These are phyloP conservation scores for Tanacetum coccineum DNA, from an alignment of 129 eudicot genomes.

Conservation along the genomic window DNA sequence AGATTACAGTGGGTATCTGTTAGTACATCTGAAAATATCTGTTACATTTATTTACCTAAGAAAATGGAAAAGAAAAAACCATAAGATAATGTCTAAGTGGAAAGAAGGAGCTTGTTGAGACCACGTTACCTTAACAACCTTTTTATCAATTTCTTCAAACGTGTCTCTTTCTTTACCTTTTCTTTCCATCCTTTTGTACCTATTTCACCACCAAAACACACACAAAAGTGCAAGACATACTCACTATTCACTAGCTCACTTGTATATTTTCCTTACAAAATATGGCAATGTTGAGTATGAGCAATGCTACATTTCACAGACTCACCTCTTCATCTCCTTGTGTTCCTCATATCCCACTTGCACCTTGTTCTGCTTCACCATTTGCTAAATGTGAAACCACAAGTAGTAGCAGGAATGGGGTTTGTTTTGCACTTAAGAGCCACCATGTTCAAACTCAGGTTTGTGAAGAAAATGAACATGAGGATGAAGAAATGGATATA, in stretches of 20 bases:
- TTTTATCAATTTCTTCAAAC: constrained; percentile 24
- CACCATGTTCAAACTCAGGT: constrained; percentile 14
- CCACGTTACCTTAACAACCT: constrained; percentile 40
- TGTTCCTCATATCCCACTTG: constrained; percentile 13
- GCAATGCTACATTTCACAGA: constrained; percentile 27
- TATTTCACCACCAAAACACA: constrained; percentile 9
- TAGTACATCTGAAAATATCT: too few species aligned
- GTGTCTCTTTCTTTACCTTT: constrained; percentile 73
- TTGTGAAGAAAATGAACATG: not conserved
- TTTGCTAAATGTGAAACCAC: constrained; percentile 9
- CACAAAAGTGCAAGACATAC: not conserved
- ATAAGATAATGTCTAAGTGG: constrained; percentile 15
- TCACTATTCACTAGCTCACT: not conserved
- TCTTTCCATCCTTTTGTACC: constrained; percentile 15
- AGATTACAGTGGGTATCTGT: too few species aligned
- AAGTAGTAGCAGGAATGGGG: constrained; percentile 13
- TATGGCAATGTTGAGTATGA: constrained; percentile 51
- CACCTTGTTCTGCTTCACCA: constrained; percentile 13
- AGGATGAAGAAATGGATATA: constrained; percentile 20
- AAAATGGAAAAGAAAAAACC: not conserved
- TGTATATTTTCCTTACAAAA: not conserved
- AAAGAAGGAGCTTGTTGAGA: constrained; percentile 47
- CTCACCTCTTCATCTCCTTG: constrained; percentile 31
- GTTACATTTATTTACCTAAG: not conserved
- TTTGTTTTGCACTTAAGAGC: constrained; percentile 25